Base-by-base conservation (phyloP, 1,139 yeast genomes). In the Geotrichum candidum region DNA sequence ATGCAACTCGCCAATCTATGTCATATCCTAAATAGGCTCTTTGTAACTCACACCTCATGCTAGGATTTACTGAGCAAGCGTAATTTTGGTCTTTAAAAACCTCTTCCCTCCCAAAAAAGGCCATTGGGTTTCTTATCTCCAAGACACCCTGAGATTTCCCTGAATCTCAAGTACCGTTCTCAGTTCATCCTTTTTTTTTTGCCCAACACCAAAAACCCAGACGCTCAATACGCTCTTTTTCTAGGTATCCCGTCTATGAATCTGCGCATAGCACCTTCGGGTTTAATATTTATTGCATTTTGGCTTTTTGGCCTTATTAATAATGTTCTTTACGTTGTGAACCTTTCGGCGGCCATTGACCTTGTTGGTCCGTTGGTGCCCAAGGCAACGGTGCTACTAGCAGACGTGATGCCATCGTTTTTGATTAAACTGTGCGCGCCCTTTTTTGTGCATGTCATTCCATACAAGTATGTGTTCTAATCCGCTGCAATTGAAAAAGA, bases 321-420 rank as follows among this genome's bases (percentile, higher is more conserved):
- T 75, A 94, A 94, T 72, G 88, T 92, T 6, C 81, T 92, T 1
- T 94, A 92, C 75, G 98, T 92, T 57, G 94, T 94, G 38, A 91
- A 92, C 53, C 78, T 94, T 25, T 86, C 96, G 0, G 96, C 98
- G 0, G 98, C 98, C 2, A 84, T 89, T 51, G 98, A 94, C 71
- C 77, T 94, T 23, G 97, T 92, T 0, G 97, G 97, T 0, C 82
- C 90, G 0, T 70, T 80, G 22, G 82, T 89, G 0, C 98, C 98
- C 15, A 92, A 94, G 73, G 94, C 96, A 0, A 78, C 87, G 6
- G 96, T 94, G 3, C 76, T 94, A 15, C 75, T 94, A 62, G 95
- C 96, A 0, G 97, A 94, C 72, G 90, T 94, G 46, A 67, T 89
- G 46, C 98, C 99, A 0, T 84, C 97, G 1, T 87, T 92, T 67